These are phyloP conservation scores for Globisporangium middletonii DNA, from an alignment of 352 stramenopile genomes.

Conservation along the genomic window DNA sequence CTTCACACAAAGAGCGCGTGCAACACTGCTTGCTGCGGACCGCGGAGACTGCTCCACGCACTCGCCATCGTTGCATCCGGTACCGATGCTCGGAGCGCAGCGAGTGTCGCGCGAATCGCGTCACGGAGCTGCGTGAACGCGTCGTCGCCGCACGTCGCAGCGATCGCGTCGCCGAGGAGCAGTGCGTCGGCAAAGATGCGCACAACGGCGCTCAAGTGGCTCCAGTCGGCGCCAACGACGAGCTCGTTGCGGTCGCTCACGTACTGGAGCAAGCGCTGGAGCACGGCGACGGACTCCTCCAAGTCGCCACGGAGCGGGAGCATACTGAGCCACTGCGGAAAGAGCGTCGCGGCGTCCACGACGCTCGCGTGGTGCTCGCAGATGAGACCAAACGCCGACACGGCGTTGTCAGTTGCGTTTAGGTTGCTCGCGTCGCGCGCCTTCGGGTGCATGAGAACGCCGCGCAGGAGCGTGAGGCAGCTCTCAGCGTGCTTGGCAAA, in stretches of 20 bases:
- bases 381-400: slow-evolving; percentile 67
- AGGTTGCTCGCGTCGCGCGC: slow-evolving; percentile 40
- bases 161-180: slow-evolving; percentile 31
- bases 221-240: slow-evolving; percentile 44
- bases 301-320: slow-evolving; percentile 71
- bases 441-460: slow-evolving; percentile 45
- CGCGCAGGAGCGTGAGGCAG: slow-evolving; percentile 51
- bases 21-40: slow-evolving; percentile 48
- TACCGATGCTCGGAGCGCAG: slow-evolving; percentile 39
- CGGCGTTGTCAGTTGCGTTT: slow-evolving; percentile 80
- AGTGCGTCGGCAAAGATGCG: slow-evolving; percentile 52
- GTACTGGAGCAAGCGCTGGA: slow-evolving; percentile 56
- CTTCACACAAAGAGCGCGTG: slow-evolving; percentile 57
- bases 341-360: slow-evolving; percentile 43
- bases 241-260: slow-evolving; percentile 51
- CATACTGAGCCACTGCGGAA: slow-evolving; percentile 64
- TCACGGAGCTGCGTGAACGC: slow-evolving; percentile 31
- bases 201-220: slow-evolving; percentile 50
- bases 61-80: slow-evolving; percentile 49
- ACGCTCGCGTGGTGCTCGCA: slow-evolving; percentile 52
- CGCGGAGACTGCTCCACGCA: slow-evolving; percentile 46
- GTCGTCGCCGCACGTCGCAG: slow-evolving; percentile 39
- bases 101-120: slow-evolving; percentile 39
- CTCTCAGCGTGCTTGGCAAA: slow-evolving; percentile 49
- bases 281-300: slow-evolving; percentile 67